These are phyloP conservation scores for Colletotrichum sp. DNA, from an alignment of 2,329 filamentous ascomycete species.

Conservation along the genomic window DNA sequence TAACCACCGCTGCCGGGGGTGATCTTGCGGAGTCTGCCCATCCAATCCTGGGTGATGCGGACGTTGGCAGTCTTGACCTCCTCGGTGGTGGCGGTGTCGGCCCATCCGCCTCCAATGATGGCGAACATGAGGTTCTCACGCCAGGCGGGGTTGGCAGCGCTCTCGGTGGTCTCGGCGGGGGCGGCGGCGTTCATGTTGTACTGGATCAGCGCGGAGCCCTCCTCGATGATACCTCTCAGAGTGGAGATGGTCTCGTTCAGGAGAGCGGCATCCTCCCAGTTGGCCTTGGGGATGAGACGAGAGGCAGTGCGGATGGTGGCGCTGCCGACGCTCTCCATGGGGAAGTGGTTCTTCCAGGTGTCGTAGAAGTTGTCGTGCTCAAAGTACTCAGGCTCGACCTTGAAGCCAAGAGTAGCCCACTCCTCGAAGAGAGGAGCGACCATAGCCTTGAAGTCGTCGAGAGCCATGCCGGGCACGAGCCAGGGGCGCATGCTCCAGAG, in stretches of 20 bases:
- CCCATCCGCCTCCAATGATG: conserved; percentile 27
- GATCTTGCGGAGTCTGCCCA: conserved; percentile 31
- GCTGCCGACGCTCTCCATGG: conserved; percentile 34
- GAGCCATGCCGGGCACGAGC: conserved; percentile 38
- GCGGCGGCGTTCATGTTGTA: conserved; percentile 24
- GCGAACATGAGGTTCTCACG: conserved; percentile 41
- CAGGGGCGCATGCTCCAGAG: conserved; percentile 36
- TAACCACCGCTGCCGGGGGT: conserved; percentile 30
- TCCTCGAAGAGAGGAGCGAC: conserved; percentile 33
- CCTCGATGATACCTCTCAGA: conserved; percentile 27
- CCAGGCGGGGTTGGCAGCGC: conserved; percentile 51
- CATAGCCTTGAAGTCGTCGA: conserved; percentile 34
- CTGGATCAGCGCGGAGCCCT: conserved; percentile 25
- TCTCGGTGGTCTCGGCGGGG: conserved; percentile 28
- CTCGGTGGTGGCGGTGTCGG: neutral
- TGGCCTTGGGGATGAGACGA: conserved; percentile 43
- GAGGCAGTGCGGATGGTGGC: conserved; percentile 33
- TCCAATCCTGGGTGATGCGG: conserved; percentile 33
- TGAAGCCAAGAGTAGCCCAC: conserved; percentile 32
- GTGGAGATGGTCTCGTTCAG: conserved; percentile 30
- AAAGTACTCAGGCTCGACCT: conserved; percentile 33
- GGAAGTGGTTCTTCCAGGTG: conserved; percentile 45
- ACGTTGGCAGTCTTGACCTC: conserved; percentile 25
- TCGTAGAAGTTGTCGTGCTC: conserved; percentile 39
- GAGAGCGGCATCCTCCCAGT: conserved; percentile 29